These are phyloP conservation scores for Coniella lustricola DNA, from an alignment of 2,329 filamentous ascomycete genomes.

Conservation along the genomic window DNA sequence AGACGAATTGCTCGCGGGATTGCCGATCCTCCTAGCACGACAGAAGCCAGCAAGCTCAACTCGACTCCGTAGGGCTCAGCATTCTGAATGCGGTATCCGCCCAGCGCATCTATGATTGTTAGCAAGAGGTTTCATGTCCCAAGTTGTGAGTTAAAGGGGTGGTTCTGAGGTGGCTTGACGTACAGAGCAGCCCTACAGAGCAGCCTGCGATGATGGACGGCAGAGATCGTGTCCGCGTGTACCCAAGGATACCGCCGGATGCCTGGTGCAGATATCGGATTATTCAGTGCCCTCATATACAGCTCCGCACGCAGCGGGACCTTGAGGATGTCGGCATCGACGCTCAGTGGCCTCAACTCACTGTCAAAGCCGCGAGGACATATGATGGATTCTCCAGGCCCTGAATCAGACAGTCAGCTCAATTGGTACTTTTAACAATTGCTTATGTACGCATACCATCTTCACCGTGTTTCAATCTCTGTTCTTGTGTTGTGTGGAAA, in stretches of 20 bases:
- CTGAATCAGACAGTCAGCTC: constrained; percentile 6
- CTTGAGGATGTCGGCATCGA: not conserved
- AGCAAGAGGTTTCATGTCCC: not conserved
- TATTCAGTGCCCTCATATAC: not conserved
- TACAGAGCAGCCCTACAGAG: constrained; percentile 65
- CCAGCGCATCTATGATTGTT: constrained; percentile 55
- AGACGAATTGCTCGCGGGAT: constrained; percentile 81
- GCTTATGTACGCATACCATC: constrained; percentile 8
- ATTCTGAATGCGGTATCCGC: constrained; percentile 72
- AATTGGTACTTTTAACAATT: not conserved
- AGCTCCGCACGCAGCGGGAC: not conserved
- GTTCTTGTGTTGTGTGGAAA: not conserved
- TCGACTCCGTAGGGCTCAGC: constrained; percentile 77
- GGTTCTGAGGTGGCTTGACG: constrained; percentile 18
- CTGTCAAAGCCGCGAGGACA: constrained; percentile 14
- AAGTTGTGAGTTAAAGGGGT: not conserved
- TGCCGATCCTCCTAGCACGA: constrained; percentile 76
- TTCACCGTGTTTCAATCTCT: not conserved
- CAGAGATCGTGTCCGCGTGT: constrained; percentile 73
- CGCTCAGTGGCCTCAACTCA: not conserved
- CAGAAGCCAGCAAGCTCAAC: constrained; percentile 77
- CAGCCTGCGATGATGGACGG: constrained; percentile 82
- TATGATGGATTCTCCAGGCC: constrained; percentile 14
- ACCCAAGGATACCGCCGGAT: constrained; percentile 81
- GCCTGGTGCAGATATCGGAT: constrained; percentile 34